Evolutionary conservation across 2,329 filamentous ascomycete species (phyloP).

Genomic region (Neoascochyta sp.): DNA sequence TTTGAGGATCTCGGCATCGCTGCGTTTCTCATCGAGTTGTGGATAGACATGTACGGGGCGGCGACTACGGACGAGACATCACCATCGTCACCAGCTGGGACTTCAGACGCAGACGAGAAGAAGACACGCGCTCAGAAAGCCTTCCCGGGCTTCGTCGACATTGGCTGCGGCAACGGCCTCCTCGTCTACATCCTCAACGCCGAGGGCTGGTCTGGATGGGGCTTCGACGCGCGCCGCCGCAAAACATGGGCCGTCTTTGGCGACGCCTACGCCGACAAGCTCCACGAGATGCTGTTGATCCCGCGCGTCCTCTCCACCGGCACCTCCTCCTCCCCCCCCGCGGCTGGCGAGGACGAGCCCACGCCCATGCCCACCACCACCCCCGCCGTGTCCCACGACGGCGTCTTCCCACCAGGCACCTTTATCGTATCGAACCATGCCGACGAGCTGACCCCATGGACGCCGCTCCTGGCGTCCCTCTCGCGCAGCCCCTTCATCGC

Average conservation of each 20-base stretch:
- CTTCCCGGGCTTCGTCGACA: constrained; percentile 91
- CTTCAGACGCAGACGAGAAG: background rate
- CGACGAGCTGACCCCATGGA: constrained; percentile 95
- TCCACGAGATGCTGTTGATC: constrained; percentile 60
- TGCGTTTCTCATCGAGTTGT: constrained; percentile 88
- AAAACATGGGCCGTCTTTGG: constrained; percentile 81
- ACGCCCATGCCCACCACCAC: background rate
- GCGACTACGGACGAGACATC: constrained; percentile 6
- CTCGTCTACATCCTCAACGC: constrained; percentile 75
- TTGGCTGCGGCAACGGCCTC: constrained; percentile 92
- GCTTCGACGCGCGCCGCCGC: constrained; percentile 82
- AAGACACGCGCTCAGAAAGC: constrained; percentile 11
- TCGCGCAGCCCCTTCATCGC: constrained; percentile 79
- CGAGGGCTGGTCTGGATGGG: constrained; percentile 83
- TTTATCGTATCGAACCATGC: constrained; percentile 98
- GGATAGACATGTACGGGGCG: constrained; percentile 72
- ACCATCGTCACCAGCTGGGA: background rate
- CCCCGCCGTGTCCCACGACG: constrained; percentile 47
- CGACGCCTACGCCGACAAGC: constrained; percentile 42
- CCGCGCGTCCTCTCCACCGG: constrained; percentile 45
- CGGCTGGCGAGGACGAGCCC: constrained; percentile 20
- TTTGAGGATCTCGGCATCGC: constrained; percentile 92
- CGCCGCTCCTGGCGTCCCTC: constrained; percentile 75
- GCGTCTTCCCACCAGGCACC: constrained; percentile 67
- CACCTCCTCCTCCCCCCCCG: background rate